Evolutionary conservation across 2,329 filamentous ascomycete genomes (phyloP).

Genomic region (Phyllosticta capitalensis): DNA sequence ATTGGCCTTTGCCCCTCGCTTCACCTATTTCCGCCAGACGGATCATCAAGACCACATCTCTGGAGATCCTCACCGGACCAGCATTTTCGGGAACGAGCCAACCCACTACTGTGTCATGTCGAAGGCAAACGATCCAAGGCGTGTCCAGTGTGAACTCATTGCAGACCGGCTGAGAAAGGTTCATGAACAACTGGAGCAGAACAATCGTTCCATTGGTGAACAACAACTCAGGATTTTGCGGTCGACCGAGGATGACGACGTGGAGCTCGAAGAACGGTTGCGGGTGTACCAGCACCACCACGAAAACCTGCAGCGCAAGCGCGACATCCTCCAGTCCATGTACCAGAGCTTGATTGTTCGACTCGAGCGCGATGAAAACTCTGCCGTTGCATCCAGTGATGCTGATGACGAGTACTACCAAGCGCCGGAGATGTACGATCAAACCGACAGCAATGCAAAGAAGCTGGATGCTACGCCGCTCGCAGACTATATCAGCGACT

Average conservation of each 20-base stretch:
- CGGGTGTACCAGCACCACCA: slow-evolving; percentile 47
- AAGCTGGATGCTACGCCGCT: slow-evolving; percentile 58
- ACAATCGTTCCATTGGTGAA: slow-evolving; percentile 63
- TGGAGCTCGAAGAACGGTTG: slow-evolving; percentile 46
- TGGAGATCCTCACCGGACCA: slow-evolving; percentile 72
- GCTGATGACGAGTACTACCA: slow-evolving; percentile 38
- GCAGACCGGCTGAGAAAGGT: slow-evolving; percentile 70
- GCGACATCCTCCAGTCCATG: slow-evolving; percentile 49
- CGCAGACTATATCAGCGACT: slow-evolving; percentile 82
- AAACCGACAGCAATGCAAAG: slow-evolving; percentile 34
- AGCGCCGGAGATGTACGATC: slow-evolving; percentile 44
- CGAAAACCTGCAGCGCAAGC: slow-evolving; percentile 47
- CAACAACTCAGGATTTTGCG: slow-evolving; percentile 56
- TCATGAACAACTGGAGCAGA: slow-evolving; percentile 65
- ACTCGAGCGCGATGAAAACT: slow-evolving; percentile 48
- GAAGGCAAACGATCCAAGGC: slow-evolving; percentile 59
- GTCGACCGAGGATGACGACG: slow-evolving; percentile 39
- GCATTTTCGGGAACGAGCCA: slow-evolving; percentile 84
- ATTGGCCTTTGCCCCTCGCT: slow-evolving; percentile 81
- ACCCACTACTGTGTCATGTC: slow-evolving; percentile 96
- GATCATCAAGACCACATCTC: slow-evolving; percentile 75
- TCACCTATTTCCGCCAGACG: slow-evolving; percentile 95
- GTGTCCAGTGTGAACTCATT: slow-evolving; percentile 80
- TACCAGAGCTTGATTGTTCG: slow-evolving; percentile 49
- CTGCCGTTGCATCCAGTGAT: slow-evolving; percentile 28